These are phyloP conservation scores for Zymoseptoria crescenta DNA, from an alignment of 2,329 filamentous ascomycete species.

Conservation along the genomic window DNA sequence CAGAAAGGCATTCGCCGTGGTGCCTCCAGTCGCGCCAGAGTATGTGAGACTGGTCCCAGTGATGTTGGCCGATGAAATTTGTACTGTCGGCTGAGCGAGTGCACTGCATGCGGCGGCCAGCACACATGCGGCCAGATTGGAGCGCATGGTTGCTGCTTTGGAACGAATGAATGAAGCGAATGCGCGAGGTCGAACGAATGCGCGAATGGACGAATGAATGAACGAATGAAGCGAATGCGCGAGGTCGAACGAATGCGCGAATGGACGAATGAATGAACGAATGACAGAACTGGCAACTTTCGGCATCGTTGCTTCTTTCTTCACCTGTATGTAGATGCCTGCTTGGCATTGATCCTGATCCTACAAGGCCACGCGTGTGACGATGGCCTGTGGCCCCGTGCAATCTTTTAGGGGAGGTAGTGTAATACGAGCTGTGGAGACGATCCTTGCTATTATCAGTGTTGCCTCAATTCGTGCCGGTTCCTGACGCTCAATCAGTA, in stretches of 20 bases:
- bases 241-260: not conserved
- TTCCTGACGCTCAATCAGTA: not conserved
- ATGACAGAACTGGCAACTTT: not conserved
- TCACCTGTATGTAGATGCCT: not conserved
- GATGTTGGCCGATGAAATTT: not conserved
- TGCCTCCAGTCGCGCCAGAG: not conserved
- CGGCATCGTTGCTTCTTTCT: not conserved
- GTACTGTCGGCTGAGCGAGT: not conserved
- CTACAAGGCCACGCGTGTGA: not conserved
- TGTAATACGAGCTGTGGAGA: not conserved
- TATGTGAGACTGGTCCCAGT: not conserved
- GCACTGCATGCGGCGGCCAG: not conserved
- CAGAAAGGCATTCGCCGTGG: slow-evolving; percentile 1
- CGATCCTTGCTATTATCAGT: not conserved
- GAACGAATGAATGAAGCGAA: no score
- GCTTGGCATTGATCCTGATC: not conserved
- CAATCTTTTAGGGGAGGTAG: not conserved
- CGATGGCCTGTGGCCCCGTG: no score
- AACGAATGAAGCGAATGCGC: not conserved
- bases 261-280: not conserved
- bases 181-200: not conserved
- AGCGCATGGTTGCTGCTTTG: no score
- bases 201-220: not conserved
- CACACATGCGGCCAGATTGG: not conserved
- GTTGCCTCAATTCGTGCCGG: not conserved